Conservation (phyloP, 2,329 filamentous ascomycete genomes). For the Endothia cerciana region DNA sequence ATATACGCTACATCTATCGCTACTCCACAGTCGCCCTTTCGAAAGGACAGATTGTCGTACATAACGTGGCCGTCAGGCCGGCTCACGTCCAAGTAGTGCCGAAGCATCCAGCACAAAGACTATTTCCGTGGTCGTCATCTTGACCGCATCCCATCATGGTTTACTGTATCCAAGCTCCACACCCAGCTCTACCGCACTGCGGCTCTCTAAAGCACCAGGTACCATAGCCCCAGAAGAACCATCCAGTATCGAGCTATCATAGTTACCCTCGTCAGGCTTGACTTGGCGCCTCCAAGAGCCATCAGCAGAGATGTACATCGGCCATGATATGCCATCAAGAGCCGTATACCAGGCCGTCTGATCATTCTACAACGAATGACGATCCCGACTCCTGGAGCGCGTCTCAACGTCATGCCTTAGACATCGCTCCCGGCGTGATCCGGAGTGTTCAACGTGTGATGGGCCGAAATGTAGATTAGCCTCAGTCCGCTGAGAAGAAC, state of each 20-base stretch:
- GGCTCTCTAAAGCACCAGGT: background rate
- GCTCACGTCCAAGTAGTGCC: background rate
- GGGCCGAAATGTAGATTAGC: background rate
- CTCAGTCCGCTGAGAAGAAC: too few relatives aligned
- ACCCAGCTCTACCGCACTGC: background rate
- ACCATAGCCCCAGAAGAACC: background rate
- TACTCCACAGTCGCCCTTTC: background rate
- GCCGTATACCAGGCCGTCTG: background rate
- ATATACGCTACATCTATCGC: background rate
- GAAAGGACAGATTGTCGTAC: background rate
- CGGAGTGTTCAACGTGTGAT: background rate
- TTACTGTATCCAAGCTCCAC: background rate
- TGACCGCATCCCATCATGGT: background rate
- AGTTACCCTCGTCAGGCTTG: background rate
- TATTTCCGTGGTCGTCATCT: background rate
- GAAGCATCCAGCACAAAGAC: background rate
- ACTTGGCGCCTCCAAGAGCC: background rate
- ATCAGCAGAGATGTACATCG: background rate
- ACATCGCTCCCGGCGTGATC: too few relatives aligned
- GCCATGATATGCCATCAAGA: background rate
- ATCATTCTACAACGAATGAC: background rate
- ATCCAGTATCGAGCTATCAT: background rate
- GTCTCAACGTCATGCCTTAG: background rate
- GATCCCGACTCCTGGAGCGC: background rate
- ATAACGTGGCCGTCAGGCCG: background rate